Evolutionary conservation across 176 grass and related monocot genomes (phyloP), one percentile per base, ranked within the genome.

Genomic region (Poa pratensis): DNA sequence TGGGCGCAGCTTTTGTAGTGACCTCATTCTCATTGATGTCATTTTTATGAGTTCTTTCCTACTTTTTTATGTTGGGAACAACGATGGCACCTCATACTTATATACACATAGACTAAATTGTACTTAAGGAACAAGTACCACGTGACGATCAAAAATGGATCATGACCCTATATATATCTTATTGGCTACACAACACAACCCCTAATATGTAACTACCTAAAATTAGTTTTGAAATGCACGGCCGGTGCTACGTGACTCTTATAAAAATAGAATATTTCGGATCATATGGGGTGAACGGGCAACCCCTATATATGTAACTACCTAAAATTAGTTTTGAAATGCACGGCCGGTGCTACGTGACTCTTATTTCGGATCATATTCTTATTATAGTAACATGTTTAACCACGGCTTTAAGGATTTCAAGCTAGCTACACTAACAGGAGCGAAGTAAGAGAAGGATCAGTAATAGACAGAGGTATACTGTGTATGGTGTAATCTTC

Each of bases 171-270:
- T 20, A 20, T 68, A 37, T 64, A 16, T 57, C 0, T 23, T 59
- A 59, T 12, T 27, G 66, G 34, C 66, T 69, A 40, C 37, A 37
- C 32, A 68, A 68, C 20, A 6, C 32, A 35, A 67, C 63, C 28
- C 30, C 63, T 67, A 67, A 9, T 67, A 67, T 67, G 64, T 39
- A 68, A 68, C 32, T 39, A 39, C 64, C 64, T 68, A 68, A 68
- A 10, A 68, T 68, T 68, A 68, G 64, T 68, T 37, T 11, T 37
- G 7, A 68, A 68, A 37, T 68, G 32, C 17, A 37, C 32, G 16
- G 9, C 17, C 9, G 7, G 30, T 67, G 64, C 16, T 35, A 37
- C 5, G 5, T 37, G 35, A 37, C 35, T 37, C 35, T 30, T 30
- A 37, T 37, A 37, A 37, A 37, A 37, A 37, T 37, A 37, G 35